Evolutionary conservation across 331 rosid genomes (phyloP).

Genomic region (Phaseolus coccineus): DNA sequence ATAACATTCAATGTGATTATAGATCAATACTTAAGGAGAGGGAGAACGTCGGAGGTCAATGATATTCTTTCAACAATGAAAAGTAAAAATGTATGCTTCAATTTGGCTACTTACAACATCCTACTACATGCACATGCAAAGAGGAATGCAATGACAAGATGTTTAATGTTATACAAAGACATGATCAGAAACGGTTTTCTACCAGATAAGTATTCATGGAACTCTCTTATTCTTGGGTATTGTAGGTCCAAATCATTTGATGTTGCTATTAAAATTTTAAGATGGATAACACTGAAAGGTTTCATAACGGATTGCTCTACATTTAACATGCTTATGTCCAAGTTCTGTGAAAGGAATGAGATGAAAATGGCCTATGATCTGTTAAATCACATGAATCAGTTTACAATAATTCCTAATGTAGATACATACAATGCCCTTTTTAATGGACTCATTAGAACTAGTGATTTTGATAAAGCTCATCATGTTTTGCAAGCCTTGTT

Average conservation of each 20-base stretch:
- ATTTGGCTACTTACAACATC: slow-evolving; percentile 70
- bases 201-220: slow-evolving; percentile 68
- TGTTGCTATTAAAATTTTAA: slow-evolving; percentile 68
- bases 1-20: slow-evolving; percentile 60
- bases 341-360: slow-evolving; percentile 63
- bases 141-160: slow-evolving; percentile 50
- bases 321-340: slow-evolving; percentile 65
- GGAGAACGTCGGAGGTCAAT: slow-evolving; percentile 54
- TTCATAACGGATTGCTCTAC: slow-evolving; percentile 57
- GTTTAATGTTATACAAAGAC: slow-evolving; percentile 53
- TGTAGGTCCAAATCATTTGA: slow-evolving; percentile 65
- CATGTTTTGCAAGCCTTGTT: slow-evolving; percentile 60
- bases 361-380: slow-evolving; percentile 60
- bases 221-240: slow-evolving; percentile 71
- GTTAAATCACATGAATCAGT: slow-evolving; percentile 56
- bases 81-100: slow-evolving; percentile 54
- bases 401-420: slow-evolving; percentile 52
- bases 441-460: slow-evolving; percentile 60
- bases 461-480: slow-evolving; percentile 57
- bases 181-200: slow-evolving; percentile 56
- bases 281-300: slow-evolving; percentile 59
- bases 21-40: slow-evolving; percentile 71
- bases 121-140: slow-evolving; percentile 78
- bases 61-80: slow-evolving; percentile 62
- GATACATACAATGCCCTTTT: slow-evolving; percentile 62